Conservation (phyloP, 352 stramenopile genomes). For the Globisporangium camurandrum region DNA sequence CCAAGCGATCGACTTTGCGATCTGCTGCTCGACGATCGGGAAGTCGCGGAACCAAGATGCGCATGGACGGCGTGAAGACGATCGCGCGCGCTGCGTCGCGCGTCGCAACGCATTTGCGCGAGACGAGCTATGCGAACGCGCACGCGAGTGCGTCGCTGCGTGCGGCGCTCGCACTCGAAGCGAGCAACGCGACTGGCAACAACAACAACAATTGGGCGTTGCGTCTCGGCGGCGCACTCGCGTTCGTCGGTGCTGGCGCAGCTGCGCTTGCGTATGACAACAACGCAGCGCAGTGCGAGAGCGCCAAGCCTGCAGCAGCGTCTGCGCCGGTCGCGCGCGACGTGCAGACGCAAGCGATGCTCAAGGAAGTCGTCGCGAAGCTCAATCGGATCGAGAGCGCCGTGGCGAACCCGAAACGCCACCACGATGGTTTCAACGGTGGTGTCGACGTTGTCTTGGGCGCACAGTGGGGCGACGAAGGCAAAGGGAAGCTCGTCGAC, state of each 20-base stretch:
- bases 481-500: constrained; percentile 99
- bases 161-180: constrained; percentile 33
- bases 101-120: constrained; percentile 25
- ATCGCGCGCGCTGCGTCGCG: constrained; percentile 28
- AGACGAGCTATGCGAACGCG: constrained; percentile 19
- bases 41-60: constrained; percentile 44
- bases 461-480: constrained; percentile 98
- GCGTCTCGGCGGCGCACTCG: constrained; percentile 23
- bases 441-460: constrained; percentile 94
- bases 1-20: constrained; percentile 3
- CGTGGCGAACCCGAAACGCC: constrained; percentile 72
- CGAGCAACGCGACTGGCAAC: constrained; percentile 19
- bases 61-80: constrained; percentile 40
- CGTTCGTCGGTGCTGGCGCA: constrained; percentile 18
- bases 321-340: constrained; percentile 41
- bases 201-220: constrained; percentile 14
- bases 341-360: constrained; percentile 52
- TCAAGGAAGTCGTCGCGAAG: constrained; percentile 80
- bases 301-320: constrained; percentile 9
- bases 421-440: constrained; percentile 52
- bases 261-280: neutral
- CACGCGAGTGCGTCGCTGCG: constrained; percentile 31
- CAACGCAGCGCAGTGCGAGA: constrained; percentile 22
- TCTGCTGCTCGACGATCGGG: constrained; percentile 1
- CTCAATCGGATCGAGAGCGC: constrained; percentile 84